These are phyloP conservation scores for Stachybotrys echinatus DNA, from an alignment of 2,329 filamentous ascomycete genomes.

Conservation along the genomic window DNA sequence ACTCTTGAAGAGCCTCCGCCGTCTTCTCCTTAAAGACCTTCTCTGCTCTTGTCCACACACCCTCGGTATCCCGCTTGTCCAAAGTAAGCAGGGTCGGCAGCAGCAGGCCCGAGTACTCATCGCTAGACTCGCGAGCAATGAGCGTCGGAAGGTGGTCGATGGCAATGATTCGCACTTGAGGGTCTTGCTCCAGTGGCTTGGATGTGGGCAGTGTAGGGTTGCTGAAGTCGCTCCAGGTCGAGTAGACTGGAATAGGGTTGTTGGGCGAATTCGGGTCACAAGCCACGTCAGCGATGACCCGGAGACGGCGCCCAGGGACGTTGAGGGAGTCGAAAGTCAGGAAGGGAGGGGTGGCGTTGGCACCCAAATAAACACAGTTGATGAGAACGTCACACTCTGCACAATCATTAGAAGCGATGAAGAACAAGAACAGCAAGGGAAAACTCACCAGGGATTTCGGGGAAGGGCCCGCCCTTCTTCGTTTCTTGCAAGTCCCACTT, in stretches of 20 bases:
- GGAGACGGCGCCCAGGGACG: constrained; percentile 60
- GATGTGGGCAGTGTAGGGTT: constrained; percentile 60
- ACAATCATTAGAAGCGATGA: not conserved
- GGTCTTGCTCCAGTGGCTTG: constrained; percentile 14
- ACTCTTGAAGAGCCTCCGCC: not conserved
- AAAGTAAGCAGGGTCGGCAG: constrained; percentile 70
- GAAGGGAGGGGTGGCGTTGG: constrained; percentile 62
- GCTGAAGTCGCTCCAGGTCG: constrained; percentile 74
- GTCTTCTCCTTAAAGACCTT: constrained; percentile 62
- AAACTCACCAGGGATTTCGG: not conserved
- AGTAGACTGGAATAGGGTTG: constrained; percentile 70
- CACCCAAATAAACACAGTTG: not conserved
- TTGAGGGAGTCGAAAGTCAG: constrained; percentile 59
- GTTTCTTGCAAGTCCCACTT: not conserved
- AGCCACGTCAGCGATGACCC: constrained; percentile 71
- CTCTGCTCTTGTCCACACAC: constrained; percentile 77
- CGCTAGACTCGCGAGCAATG: constrained; percentile 75
- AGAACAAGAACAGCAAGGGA: not conserved
- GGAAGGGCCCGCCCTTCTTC: not conserved
- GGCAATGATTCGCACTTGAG: constrained; percentile 70
- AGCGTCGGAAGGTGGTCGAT: constrained; percentile 78
- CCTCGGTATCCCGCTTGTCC: constrained; percentile 63
- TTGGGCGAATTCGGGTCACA: constrained; percentile 66
- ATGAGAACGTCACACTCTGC: not conserved
- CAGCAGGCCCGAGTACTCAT: constrained; percentile 73